These are phyloP conservation scores for Coffea canephora DNA, from an alignment of 257 asterid species.

Conservation along the genomic window DNA sequence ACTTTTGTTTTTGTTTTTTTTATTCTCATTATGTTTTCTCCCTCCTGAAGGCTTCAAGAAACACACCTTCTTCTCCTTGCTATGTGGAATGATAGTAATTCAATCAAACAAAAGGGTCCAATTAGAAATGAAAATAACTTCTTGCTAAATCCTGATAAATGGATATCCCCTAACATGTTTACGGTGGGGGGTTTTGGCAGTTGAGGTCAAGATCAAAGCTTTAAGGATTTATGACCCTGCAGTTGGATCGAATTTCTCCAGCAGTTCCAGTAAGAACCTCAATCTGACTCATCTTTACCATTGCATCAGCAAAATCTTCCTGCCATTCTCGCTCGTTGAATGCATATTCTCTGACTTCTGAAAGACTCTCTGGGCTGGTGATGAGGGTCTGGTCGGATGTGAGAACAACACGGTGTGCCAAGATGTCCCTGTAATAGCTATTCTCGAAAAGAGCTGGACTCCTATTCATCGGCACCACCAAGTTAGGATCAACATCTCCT, in stretches of 20 bases:
- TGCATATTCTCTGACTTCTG: slow-evolving; percentile 37
- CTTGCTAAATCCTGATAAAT: no score
- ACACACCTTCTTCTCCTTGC: neutral
- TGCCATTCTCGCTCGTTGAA: slow-evolving; percentile 33
- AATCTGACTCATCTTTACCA: slow-evolving; percentile 54
- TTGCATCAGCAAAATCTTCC: slow-evolving; percentile 43
- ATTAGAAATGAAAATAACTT: neutral
- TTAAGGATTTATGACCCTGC: slow-evolving; percentile 12
- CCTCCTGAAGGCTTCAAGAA: neutral
- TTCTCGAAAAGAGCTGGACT: slow-evolving; percentile 28
- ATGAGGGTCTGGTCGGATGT: slow-evolving; percentile 47
- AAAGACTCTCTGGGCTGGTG: slow-evolving; percentile 23
- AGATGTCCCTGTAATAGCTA: slow-evolving; percentile 35
- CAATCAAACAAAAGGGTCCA: neutral
- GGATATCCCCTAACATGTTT: neutral
- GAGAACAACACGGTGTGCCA: slow-evolving; percentile 35
- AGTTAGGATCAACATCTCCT: slow-evolving; percentile 16
- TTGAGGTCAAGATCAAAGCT: neutral
- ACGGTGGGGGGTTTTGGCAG: no score
- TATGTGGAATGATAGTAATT: neutral
- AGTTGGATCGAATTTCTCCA: slow-evolving; percentile 23
- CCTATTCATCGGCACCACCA: slow-evolving; percentile 22
- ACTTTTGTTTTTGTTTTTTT: no score
- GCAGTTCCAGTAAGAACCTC: slow-evolving; percentile 33
- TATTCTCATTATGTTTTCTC: no score